Conservation (phyloP, 73 alveolate genomes). For the Paramecium caudatum region DNA sequence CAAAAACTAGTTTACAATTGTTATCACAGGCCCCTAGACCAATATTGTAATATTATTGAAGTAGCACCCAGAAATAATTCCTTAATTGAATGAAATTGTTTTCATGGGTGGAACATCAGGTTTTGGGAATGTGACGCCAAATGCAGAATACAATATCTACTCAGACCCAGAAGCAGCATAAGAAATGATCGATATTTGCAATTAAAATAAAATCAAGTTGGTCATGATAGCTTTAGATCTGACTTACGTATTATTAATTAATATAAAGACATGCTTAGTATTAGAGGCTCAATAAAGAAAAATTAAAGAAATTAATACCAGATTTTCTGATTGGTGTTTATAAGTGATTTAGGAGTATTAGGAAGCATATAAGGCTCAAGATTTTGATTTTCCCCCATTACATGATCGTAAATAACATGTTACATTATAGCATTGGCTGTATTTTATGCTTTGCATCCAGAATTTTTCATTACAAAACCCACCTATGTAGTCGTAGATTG, state of each 20-base stretch:
- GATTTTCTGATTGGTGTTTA: constrained; percentile 48
- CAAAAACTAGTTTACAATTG: constrained; percentile 2
- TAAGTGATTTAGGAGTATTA: constrained; percentile 12
- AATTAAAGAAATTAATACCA: constrained; percentile 25
- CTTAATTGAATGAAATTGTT: background rate
- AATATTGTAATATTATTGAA: constrained; percentile 31
- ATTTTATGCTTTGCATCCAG: constrained; percentile 52
- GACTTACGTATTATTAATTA: constrained; percentile 23
- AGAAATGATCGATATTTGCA: background rate
- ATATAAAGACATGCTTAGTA: background rate
- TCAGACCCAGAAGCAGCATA: constrained; percentile 62
- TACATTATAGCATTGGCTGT: constrained; percentile 45
- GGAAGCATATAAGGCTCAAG: constrained; percentile 26
- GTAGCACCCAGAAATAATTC: constrained; percentile 12
- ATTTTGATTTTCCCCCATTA: constrained; percentile 40
- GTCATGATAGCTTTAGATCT: constrained; percentile 40
- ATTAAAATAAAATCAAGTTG: constrained; percentile 12
- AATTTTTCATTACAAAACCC: background rate
- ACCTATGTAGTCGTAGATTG: background rate
- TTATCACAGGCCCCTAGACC: constrained; percentile 24
- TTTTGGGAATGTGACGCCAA: constrained; percentile 49
- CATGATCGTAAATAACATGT: constrained; percentile 45
- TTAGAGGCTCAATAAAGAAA: background rate
- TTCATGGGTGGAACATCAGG: constrained; percentile 67
- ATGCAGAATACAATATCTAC: constrained; percentile 54